Percentiles rank a stretch among this genome's conserved stretches.
Evolutionary conservation across 2,329 filamentous ascomycete genomes (phyloP).

Genomic region (Aspergillus tanneri): DNA sequence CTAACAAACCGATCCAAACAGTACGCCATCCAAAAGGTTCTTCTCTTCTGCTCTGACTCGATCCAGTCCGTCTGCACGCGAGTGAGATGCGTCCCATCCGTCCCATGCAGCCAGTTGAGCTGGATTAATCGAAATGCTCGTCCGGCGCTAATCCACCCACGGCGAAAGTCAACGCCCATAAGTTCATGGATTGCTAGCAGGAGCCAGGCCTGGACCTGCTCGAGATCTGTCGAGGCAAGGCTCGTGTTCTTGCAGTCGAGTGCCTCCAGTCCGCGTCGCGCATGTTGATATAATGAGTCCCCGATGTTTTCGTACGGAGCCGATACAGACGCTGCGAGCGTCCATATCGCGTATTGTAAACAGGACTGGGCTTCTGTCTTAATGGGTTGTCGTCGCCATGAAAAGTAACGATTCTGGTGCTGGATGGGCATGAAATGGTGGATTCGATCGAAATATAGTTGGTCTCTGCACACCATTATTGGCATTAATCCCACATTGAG

Average conservation of each 20-base stretch:
- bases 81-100: conserved; percentile 19
- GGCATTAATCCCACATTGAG: no score
- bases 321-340: conserved; percentile 10
- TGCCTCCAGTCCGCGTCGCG: no score
- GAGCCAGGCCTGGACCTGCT: conserved; percentile 12
- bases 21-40: conserved; percentile 42
- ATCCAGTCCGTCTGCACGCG: conserved; percentile 15
- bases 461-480: no score
- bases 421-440: conserved; percentile 11
- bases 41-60: conserved; percentile 33
- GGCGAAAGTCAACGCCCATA: conserved; percentile 21
- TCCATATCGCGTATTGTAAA: conserved; percentile 12
- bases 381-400: neutral
- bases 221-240: conserved; percentile 15
- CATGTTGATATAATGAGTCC: no score
- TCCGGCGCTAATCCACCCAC: conserved; percentile 31
- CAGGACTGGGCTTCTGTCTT: neutral
- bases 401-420: conserved; percentile 6
- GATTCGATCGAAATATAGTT: conserved; percentile 17
- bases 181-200: conserved; percentile 12
- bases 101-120: conserved; percentile 29
- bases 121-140: conserved; percentile 34
- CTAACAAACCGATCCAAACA: conserved; percentile 35
- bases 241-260: no score
- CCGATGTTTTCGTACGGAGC: no score